A percentile compares a stretch with the other conserved stretches of the same genome.
These are phyloP conservation scores for Naganishia sp. DNA, from an alignment of 1,284 basidiomycete species.

Conservation along the genomic window DNA sequence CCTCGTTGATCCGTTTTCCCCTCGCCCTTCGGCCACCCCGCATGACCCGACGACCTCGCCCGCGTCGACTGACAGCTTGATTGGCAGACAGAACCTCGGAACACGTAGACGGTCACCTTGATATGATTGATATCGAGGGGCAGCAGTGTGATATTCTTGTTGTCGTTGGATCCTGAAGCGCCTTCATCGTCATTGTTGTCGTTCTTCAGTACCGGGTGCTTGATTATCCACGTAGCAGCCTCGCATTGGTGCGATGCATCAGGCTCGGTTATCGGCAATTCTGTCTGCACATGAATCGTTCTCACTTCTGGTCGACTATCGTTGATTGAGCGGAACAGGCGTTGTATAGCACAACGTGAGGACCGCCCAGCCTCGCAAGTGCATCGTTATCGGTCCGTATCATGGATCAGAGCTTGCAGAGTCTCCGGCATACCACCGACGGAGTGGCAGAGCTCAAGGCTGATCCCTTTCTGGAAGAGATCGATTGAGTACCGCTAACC, in stretches of 20 bases:
- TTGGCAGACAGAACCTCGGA: not conserved
- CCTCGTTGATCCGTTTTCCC: not conserved
- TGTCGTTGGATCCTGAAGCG: not conserved
- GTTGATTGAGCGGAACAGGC: not conserved
- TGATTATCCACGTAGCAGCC: not conserved
- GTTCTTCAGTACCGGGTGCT: not conserved
- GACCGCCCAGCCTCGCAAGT: not conserved
- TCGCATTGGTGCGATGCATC: not conserved
- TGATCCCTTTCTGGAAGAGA: too few species aligned
- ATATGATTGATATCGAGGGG: not conserved
- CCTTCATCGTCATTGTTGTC: not conserved
- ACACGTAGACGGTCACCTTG: not conserved
- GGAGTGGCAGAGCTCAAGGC: too few species aligned
- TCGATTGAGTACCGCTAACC: too few species aligned
- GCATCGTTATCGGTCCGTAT: not conserved
- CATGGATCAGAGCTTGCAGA: not conserved
- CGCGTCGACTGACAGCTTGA: not conserved
- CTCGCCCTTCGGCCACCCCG: not conserved
- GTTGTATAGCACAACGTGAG: not conserved
- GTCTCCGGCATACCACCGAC: not conserved
- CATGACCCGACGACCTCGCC: not conserved
- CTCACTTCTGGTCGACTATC: not conserved
- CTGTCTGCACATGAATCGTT: not conserved
- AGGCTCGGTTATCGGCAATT: not conserved
- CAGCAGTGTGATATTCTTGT: not conserved